A percentile compares a stretch with the other conserved stretches of the same genome.
phyloP scores from a whole-genome alignment of 495 filamentous ascomycete species.

The Hypoxylon crocopeplum region DNA sequence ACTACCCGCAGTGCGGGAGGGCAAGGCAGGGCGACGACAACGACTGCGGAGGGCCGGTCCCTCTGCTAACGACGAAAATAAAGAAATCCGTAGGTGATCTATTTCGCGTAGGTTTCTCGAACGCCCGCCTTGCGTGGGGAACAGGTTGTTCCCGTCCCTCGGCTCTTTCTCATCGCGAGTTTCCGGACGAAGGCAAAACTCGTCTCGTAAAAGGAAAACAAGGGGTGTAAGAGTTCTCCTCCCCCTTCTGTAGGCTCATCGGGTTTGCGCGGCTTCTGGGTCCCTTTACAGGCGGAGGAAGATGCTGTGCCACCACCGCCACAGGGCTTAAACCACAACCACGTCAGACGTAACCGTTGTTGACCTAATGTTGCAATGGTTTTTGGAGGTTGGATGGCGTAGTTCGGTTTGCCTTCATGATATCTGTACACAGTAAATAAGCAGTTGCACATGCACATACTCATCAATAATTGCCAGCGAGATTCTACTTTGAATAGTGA shows the following conservation, averaged over 20 bases:
- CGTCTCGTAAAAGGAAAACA: too few relatives aligned
- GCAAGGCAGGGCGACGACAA: constrained; percentile 1
- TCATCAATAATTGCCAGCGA: too few relatives aligned
- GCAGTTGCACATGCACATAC: too few relatives aligned
- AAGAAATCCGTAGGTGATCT: too few relatives aligned
- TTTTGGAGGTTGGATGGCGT: too few relatives aligned
- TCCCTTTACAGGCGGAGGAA: not conserved
- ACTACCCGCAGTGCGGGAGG: constrained; percentile 12
- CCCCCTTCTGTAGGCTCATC: constrained; percentile 3
- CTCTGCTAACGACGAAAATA: too few relatives aligned
- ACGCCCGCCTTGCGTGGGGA: not conserved
- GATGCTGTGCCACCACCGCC: constrained; percentile 15
- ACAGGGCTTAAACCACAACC: not conserved
- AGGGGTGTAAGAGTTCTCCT: too few relatives aligned
- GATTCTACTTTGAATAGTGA: too few relatives aligned
- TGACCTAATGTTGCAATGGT: too few relatives aligned
- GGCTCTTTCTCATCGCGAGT: constrained; percentile 6
- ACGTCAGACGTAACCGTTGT: not conserved
- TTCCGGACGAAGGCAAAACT: not conserved
- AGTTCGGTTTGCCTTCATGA: too few relatives aligned
- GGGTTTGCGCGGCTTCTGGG: constrained; percentile 10
- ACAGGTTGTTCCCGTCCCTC: not conserved
- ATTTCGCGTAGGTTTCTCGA: not conserved
- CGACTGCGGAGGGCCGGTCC: not conserved
- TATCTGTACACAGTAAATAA: too few relatives aligned